Base-by-base conservation (phyloP, 805 yeast genomes). In the Candida parachauliodes region DNA sequence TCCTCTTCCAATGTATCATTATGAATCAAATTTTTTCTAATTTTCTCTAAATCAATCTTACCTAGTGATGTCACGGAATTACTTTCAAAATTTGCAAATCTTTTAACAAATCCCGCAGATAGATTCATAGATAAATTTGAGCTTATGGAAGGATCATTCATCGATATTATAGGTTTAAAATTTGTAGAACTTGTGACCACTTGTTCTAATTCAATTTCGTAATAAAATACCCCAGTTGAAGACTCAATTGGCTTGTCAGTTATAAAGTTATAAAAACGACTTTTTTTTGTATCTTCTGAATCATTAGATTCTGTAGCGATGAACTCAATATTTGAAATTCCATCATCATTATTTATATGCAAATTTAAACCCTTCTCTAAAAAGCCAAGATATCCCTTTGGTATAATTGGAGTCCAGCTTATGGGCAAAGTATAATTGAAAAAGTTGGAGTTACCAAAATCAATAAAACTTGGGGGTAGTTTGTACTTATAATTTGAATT, bases 351-450 rank as follows among this genome's bases (percentile, higher is more conserved):
- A 10, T 47, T 51, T 1, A 57, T 48, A 4, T 46, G 41, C 39
- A 67, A 42, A n/a, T 56, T 55, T 17, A 55, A 49, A 2, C 47
- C 39, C 2, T 50, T 45, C 21, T 51, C 55, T 19, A 66, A 42
- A 20, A 43, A 43, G 10, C 41, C 46, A 22, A 61, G 45, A 34
- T 48, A 47, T 14, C 52, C 47, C 11, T 45, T 52, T 4, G 61
- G 51, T 8, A 60, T 50, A n/a, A 68, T 42, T 7, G 72, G 70
- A 2, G 54, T 49, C 72, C 74, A 67, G 14, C 62, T 57, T 38
- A 59, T 46, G 1, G 72, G 72, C 25, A 67, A 52, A 0, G 60
- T 52, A 37, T 61, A 59, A 16, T 57, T 49, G 29, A 59, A 62
- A 24, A 44, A 44, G 4, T 48, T 45, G 3, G 22, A 28, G 8